A percentile compares a stretch with the other conserved stretches of the same genome.
Conservation (phyloP, 2,329 filamentous ascomycete genomes). For the Aureobasidium sp. region DNA sequence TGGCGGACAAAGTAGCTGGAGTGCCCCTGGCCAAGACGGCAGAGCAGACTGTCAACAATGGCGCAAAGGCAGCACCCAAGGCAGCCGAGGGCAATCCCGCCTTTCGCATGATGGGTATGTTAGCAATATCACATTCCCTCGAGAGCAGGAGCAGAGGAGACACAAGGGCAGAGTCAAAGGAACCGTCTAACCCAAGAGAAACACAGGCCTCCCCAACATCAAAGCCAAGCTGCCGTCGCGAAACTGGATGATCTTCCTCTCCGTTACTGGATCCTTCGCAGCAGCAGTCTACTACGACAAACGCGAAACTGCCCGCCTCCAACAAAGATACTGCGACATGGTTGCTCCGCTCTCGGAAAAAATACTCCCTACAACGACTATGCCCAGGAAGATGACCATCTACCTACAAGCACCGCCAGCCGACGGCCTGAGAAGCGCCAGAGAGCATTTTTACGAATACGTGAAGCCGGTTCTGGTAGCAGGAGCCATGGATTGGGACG, state of each 20-base stretch:
- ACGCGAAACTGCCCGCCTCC: slow-evolving; percentile 75
- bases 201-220: slow-evolving; percentile 70
- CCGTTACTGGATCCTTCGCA: slow-evolving; percentile 67
- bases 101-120: slow-evolving; percentile 58
- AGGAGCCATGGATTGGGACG: slow-evolving; percentile 90
- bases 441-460: slow-evolving; percentile 94
- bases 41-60: neutral
- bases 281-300: slow-evolving; percentile 84
- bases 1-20: slow-evolving; percentile 1
- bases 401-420: slow-evolving; percentile 79
- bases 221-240: slow-evolving; percentile 80
- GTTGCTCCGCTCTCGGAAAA: slow-evolving; percentile 80
- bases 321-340: slow-evolving; percentile 75
- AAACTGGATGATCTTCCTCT: slow-evolving; percentile 95
- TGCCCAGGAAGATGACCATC: slow-evolving; percentile 77
- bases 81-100: slow-evolving; percentile 55
- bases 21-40: neutral
- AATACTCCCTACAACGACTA: slow-evolving; percentile 58
- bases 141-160: too few species aligned
- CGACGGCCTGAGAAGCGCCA: slow-evolving; percentile 72
- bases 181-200: neutral
- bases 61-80: neutral
- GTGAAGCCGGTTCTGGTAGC: slow-evolving; percentile 86
- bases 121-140: neutral
- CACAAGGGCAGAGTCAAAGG: neutral